Evolutionary conservation across 116 monocot genomes (phyloP), one percentile per base, ranked within the genome.

Genomic region (Zostera marina): DNA sequence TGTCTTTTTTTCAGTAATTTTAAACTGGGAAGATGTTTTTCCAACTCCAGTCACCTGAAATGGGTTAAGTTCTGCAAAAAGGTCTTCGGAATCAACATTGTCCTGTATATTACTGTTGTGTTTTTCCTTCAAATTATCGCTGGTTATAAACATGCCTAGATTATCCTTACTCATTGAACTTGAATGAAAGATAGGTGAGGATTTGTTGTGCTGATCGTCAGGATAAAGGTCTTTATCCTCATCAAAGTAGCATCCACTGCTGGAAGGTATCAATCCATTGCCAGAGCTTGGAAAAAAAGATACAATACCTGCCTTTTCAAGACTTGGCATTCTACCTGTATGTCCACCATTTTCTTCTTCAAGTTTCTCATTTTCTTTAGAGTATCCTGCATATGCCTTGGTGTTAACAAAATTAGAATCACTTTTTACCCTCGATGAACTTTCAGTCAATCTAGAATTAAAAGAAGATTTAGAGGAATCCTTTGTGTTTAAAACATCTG

Each of bases 31-130:
- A 70, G 70, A 26, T 53, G 54, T 58, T 68, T 86, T 83, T 61
- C 48, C 55, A 49, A 44, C 54, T 65, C 65, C 73, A 73, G 44
- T 41, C 41, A n/a, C 65, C 51, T 72, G 77, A 66, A 99, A 91
- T 41, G 99, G 99, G 51, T 99, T 87, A 22, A 99, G 83, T 14
- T 91, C 99, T 40, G 91, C 70, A 76, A 91, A 99, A 56, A 81
- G 81, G 40, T 76, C 61, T 70, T 63, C 81, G 2, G 79, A 66
- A 41, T 90, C 81, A 32, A 54, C 22, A 46, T 38, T 45, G 47
- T 76, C 68, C 56, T 75, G 75, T 23, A 72, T 63, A 61, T n/a
- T 41, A 41, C 39, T 11, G n/a, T 65, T 62, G 7, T 60, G 44
- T 26, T 55, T 67, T 54, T 59, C 75, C 42, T 54, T 56, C 19